Evolutionary conservation across 805 yeast genomes (phyloP), one percentile per base, ranked within the genome.

Genomic region (Candida nonsorbophila): DNA sequence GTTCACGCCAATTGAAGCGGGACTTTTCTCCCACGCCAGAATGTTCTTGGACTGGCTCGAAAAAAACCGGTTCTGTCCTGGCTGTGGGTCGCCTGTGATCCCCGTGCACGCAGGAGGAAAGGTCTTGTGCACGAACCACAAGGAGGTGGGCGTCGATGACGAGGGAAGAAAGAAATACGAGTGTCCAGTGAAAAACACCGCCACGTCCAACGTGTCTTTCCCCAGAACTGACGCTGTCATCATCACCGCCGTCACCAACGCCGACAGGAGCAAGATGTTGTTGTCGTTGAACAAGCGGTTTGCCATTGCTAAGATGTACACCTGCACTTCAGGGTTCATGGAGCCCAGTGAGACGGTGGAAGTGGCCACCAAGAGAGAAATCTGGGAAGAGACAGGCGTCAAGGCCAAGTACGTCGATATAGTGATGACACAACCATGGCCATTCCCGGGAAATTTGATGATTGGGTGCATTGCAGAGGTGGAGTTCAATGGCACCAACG

Each of bases 311-410:
- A 53, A 53, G 25, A 73, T 85, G 78, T 90, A 80, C 56, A 72
- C 90, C 11, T 81, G 94, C 47, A 74, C 94, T 29, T 95, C 97
- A 4, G 98, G 97, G 4, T 92, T 92, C 55, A 78, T 90, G 75
- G 98, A 90, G 53, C 95, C 96, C 1, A 82, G 88, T 16, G 98
- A 90, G 59, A 77, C 94, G 2, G 77, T 90, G 13, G 97, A 90
- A 55, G 79, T 76, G 26, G 92, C 95, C 8, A 83, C 90, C 14
- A 63, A 79, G 25, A 67, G 98, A 39, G 98, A 90, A 53, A 81
- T 84, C 17, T 88, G 92, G 86, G 98, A 90, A 53, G 98, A 90
- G 55, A 80, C 97, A 4, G 98, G 98, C 6, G 82, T 86, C 20
- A 67, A 58, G 30, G 77, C 77, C 30, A 41, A 55, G 3, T 53